These are phyloP conservation scores for Dillenia turbinata DNA, from an alignment of 164 flowering plant species.

Conservation along the genomic window DNA sequence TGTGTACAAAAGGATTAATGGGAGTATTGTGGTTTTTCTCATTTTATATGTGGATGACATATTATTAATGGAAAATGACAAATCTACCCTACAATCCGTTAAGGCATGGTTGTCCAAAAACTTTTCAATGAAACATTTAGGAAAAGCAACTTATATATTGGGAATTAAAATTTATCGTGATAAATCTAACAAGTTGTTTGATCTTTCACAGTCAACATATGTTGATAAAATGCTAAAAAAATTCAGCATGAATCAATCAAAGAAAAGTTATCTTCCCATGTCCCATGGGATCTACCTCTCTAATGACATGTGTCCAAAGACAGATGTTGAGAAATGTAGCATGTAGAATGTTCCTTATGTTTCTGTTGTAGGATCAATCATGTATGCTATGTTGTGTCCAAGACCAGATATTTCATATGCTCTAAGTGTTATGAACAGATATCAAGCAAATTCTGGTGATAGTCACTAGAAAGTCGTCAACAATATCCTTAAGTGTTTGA, in stretches of 20 bases:
- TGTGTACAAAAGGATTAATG: conserved; percentile 3
- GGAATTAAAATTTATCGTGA: background rate
- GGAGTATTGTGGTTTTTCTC: background rate
- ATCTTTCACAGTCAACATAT: background rate
- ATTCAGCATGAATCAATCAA: background rate
- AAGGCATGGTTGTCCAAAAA: background rate
- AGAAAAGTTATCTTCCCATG: background rate
- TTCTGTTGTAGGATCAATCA: background rate
- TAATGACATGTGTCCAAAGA: background rate
- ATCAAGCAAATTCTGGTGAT: background rate
- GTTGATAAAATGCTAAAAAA: background rate
- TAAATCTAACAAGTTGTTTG: background rate
- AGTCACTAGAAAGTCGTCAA: background rate
- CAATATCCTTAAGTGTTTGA: background rate
- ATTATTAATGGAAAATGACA: background rate
- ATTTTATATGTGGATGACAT: conserved; percentile 5
- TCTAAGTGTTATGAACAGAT: background rate
- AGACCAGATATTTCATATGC: background rate
- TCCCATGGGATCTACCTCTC: background rate
- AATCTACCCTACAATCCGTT: background rate
- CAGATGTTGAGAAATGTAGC: background rate
- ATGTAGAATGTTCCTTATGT: background rate
- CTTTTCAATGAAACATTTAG: background rate
- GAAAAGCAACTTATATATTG: background rate
- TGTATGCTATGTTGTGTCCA: background rate